Evolutionary conservation across 192 early-diverging fungal genomes (phyloP), one percentile per base, ranked within the genome.

Genomic region (Podochytrium sp.): DNA sequence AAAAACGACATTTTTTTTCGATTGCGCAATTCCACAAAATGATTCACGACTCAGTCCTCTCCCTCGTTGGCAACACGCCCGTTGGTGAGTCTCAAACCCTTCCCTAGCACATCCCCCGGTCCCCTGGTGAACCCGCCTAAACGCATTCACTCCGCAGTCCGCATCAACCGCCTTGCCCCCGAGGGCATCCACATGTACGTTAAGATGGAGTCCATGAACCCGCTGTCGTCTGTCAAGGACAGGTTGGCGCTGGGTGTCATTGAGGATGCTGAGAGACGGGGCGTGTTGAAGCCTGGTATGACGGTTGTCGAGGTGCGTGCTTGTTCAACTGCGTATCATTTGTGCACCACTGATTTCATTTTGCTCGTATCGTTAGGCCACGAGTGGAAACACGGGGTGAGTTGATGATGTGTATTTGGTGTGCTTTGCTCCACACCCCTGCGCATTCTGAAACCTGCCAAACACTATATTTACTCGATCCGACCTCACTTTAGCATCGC

Each of bases 191-290:
- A 95, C 47, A 94, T 98, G 68, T 84, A 93, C 52, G 95, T 90
- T 69, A 98, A 97, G 84, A 95, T 95, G 56, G 97, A 98, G 85
- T 96, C 92, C 80, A 94, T 95, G 96, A 97, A 98, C 81, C 96
- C 96, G 4, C 94, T 93, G 43, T 95, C 96, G 1, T 95, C 93
- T 20, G 95, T 98, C 73, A 99, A 99, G 84, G 97, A 99, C 82
- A 88, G 97, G 29, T 94, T 96, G 4, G 97, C 97, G 0, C 84
- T 97, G 33, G 96, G 84, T 79, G 93, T 99, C 0, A 92, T 99
- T 25, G 91, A 97, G 83, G 90, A 96, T 62, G 96, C 97, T 35
- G 97, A 99, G 77, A 88, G 92, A 64, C 40, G 73, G 70, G 97
- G 97, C 0, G 76, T 93, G 61, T 81, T 97, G 50, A 86, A 91